Evolutionary conservation across 1,284 basidiomycete genomes (phyloP).

Genomic region (Heliocybe sulcata): DNA sequence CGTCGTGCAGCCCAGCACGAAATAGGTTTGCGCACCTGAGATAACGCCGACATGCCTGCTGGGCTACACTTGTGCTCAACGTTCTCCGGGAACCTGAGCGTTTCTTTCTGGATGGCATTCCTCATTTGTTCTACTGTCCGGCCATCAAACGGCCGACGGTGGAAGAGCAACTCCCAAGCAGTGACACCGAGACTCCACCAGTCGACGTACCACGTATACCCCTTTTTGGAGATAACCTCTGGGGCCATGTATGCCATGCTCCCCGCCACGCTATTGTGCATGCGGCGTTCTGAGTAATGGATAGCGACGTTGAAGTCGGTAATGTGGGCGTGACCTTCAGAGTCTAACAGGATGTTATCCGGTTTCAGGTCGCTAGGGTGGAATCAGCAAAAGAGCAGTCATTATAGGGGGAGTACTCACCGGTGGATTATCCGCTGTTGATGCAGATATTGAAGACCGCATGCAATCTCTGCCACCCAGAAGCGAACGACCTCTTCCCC

Average conservation of each 20-base stretch:
- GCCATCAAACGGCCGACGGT: conserved; percentile 85
- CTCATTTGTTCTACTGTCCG: conserved; percentile 81
- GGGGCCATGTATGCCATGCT: conserved; percentile 99
- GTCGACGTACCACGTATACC: conserved; percentile 87
- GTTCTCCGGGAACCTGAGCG: conserved; percentile 53
- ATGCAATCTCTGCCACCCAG: conserved; percentile 85
- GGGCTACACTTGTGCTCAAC: conserved; percentile 28
- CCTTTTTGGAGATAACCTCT: conserved; percentile 71
- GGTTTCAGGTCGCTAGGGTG: conserved; percentile 83
- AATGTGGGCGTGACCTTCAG: conserved; percentile 89
- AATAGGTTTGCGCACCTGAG: conserved; percentile 34
- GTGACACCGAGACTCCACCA: conserved; percentile 95
- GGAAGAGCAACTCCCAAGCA: conserved; percentile 85
- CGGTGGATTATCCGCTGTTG: conserved; percentile 90
- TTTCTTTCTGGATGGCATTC: conserved; percentile 69
- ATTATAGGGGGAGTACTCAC: conserved; percentile 34
- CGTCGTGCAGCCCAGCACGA: conserved; percentile 6
- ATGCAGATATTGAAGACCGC: conserved; percentile 87
- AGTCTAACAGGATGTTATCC: conserved; percentile 93
- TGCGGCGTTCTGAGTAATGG: conserved; percentile 83
- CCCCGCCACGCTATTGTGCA: conserved; percentile 89
- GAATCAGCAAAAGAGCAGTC: conserved; percentile 13
- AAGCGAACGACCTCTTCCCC: conserved; percentile 83
- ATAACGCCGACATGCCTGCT: conserved; percentile 33
- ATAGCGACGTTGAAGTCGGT: conserved; percentile 99